Base-by-base conservation (phyloP, 805 yeast genomes). In the Cyberlindnera xylosilytica region DNA sequence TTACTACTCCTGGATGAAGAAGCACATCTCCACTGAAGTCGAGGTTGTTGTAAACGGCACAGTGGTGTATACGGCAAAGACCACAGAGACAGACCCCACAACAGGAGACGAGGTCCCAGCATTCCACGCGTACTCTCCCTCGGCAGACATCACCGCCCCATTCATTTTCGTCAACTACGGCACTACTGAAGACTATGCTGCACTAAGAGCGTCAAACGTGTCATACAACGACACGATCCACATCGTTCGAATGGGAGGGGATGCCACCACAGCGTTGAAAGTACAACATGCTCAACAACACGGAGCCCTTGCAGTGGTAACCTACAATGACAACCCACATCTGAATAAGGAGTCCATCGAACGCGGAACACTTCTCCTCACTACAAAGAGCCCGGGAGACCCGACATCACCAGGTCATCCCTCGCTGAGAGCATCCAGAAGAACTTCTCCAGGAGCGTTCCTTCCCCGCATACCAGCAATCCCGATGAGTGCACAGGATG, bases 331-430 rank as follows among this genome's bases (percentile, higher is more conserved):
- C 1, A 68, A 3, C 85, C 87, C 2, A 70, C 87, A 52, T 80
- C 77, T 49, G 78, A 79, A 28, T 65, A 73, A 22, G 24, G 10
- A 10, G 39, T 68, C 81, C 8, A 75, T 83, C 20, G 80, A 80
- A 53, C 69, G 86, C 56, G 83, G 80, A 3, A 72, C 85, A 8
- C 81, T 76, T 1, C 78, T 71, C 45, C 78, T 68, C 47, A 67
- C 79, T 42, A 73, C 79, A 3, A 76, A 75, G 24, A 69, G 70
- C 38, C 87, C 89, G 0, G 90, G 90, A 11, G 91, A 83, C 56
- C 90, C 90, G 27, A 79, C 89, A 0, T 81, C 89, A 2, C 87
- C 87, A 7, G 87, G 87, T 3, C 78, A 76, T 64, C 73, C 87
- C 2, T 74, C 73, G 23, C 56, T 56, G 7, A 57, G 67, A 32